phyloP scores from a whole-genome alignment of 2,329 filamentous ascomycete genomes.

The Fusarium oligoseptatum region DNA sequence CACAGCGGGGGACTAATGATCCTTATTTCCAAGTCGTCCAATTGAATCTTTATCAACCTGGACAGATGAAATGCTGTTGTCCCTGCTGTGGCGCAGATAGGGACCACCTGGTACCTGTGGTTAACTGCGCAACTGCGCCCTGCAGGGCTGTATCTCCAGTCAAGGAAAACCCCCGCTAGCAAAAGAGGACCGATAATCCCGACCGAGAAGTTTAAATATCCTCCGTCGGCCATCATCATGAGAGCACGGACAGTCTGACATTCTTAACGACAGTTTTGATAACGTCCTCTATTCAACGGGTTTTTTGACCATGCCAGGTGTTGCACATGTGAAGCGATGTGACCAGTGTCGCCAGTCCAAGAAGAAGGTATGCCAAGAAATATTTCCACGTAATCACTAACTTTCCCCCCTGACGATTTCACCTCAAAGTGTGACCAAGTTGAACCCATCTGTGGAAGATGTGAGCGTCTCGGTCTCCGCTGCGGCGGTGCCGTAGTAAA shows the following conservation, averaged over 20 bases:
- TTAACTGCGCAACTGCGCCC: neutral
- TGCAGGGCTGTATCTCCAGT: neutral
- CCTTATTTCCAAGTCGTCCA: neutral
- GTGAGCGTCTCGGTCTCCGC: neutral
- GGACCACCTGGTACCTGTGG: neutral
- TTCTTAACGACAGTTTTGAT: neutral
- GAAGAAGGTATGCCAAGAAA: neutral
- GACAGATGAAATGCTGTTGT: neutral
- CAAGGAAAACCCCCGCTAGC: neutral
- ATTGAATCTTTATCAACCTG: neutral
- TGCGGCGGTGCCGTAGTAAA: neutral
- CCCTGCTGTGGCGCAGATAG: neutral
- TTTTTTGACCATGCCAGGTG: neutral
- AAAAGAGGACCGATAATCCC: neutral
- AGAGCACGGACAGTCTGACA: neutral
- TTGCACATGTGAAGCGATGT: conserved; percentile 1
- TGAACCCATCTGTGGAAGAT: neutral
- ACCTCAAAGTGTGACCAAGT: neutral
- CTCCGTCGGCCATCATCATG: neutral
- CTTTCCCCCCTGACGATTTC: neutral
- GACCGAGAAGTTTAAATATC: neutral
- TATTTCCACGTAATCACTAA: neutral
- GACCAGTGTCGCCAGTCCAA: conserved; percentile 6
- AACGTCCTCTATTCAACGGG: neutral
- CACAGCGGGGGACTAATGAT: neutral